Evolutionary conservation across 139 green algal genomes (phyloP).

Genomic region (Chlorella sp.): DNA sequence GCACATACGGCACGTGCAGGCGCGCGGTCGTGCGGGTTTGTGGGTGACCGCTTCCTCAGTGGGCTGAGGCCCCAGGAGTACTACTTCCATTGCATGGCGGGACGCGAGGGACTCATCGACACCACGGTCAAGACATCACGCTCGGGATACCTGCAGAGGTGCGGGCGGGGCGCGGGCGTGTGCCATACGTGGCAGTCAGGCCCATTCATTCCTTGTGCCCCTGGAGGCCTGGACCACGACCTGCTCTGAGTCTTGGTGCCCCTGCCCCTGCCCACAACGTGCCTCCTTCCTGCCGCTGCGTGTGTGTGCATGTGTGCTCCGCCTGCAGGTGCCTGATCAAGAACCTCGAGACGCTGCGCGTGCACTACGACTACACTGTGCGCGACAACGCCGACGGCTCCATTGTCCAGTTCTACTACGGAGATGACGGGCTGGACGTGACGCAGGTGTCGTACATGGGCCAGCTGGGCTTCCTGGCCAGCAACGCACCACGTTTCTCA

Average conservation of each 20-base stretch:
- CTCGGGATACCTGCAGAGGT: slow-evolving; percentile 83
- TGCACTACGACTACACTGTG: slow-evolving; percentile 88
- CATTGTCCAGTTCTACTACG: slow-evolving; percentile 91
- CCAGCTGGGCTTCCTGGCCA: slow-evolving; percentile 78
- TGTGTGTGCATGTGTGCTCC: too few relatives aligned
- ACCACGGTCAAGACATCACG: slow-evolving; percentile 95
- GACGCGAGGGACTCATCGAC: slow-evolving; percentile 93
- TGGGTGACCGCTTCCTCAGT: slow-evolving; percentile 74
- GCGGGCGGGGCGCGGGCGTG: too few relatives aligned
- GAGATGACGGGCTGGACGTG: slow-evolving; percentile 91
- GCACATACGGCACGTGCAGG: slow-evolving; percentile 1
- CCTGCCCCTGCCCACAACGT: too few relatives aligned
- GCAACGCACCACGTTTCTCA: slow-evolving; percentile 57
- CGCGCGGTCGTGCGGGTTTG: slow-evolving; percentile 77
- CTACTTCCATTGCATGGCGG: slow-evolving; percentile 99
- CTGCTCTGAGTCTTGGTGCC: too few relatives aligned
- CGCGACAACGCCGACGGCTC: slow-evolving; percentile 80
- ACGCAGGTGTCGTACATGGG: slow-evolving; percentile 56
- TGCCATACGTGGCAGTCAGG: too few relatives aligned
- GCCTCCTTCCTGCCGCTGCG: too few relatives aligned
- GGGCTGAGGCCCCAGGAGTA: slow-evolving; percentile 83
- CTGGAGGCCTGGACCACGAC: too few relatives aligned
- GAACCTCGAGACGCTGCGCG: slow-evolving; percentile 86
- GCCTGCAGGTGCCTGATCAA: slow-evolving; percentile 77
- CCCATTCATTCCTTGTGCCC: too few relatives aligned